phyloP scores from a whole-genome alignment of 306 rosid species.

The Vicia sativa region DNA sequence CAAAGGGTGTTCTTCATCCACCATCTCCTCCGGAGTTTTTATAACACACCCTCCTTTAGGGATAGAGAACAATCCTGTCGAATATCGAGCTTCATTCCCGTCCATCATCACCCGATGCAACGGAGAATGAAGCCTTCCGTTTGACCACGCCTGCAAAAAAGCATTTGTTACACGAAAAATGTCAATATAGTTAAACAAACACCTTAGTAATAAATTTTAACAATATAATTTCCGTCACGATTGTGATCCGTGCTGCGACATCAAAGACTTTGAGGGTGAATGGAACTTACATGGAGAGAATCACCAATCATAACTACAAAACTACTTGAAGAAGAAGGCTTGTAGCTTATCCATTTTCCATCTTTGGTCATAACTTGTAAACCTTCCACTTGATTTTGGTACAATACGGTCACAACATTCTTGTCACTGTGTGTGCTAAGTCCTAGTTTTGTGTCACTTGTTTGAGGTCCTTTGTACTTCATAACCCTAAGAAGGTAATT shows the following conservation, averaged over 20 bases:
- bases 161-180: no score
- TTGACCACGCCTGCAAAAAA: constrained; percentile 69
- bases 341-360: constrained; percentile 68
- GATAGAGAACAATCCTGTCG: constrained; percentile 56
- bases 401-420: constrained; percentile 64
- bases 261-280: no score
- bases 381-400: constrained; percentile 69
- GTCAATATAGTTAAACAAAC: no score
- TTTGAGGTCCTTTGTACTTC: constrained; percentile 72
- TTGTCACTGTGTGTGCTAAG: constrained; percentile 65
- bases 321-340: constrained; percentile 55
- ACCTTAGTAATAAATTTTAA: no score
- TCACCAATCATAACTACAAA: constrained; percentile 71
- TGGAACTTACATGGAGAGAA: constrained; percentile 53
- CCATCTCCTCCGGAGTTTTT: constrained; percentile 66
- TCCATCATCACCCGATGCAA: constrained; percentile 71
- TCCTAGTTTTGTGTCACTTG: constrained; percentile 54
- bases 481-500: constrained; percentile 64
- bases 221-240: no score
- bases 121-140: constrained; percentile 65
- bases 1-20: constrained; percentile 73
- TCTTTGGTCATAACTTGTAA: constrained; percentile 67
- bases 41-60: constrained; percentile 59
- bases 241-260: no score
- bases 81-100: constrained; percentile 67